A percentile compares a stretch with the other conserved stretches of the same genome.
Conservation (phyloP, 768 basidiomycete species). For the Auriscalpium orientale region DNA sequence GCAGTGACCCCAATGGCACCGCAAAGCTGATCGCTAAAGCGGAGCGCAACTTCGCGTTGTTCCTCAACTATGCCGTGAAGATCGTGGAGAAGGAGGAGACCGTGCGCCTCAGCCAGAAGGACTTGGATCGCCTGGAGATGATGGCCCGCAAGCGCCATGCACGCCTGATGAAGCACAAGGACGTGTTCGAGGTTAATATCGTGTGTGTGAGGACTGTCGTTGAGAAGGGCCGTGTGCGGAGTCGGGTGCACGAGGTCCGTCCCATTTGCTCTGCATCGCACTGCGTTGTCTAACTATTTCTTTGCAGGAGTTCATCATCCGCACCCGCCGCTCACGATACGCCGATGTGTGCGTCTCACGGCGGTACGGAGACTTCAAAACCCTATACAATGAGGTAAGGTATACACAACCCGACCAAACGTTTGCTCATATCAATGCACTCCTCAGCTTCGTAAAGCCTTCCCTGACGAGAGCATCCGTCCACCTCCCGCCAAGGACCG, state of each 20-base stretch:
- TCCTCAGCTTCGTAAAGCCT: slow-evolving; percentile 72
- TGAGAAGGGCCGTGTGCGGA: slow-evolving; percentile 81
- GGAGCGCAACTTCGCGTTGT: slow-evolving; percentile 78
- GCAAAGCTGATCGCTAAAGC: slow-evolving; percentile 67
- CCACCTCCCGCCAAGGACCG: slow-evolving; percentile 87
- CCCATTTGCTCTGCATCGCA: slow-evolving; percentile 2
- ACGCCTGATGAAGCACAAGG: slow-evolving; percentile 36
- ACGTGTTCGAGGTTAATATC: slow-evolving; percentile 84
- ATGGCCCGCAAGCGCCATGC: slow-evolving; percentile 59
- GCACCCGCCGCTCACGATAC: slow-evolving; percentile 66
- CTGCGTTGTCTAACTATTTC: not conserved
- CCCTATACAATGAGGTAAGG: slow-evolving; percentile 74
- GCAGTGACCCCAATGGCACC: slow-evolving; percentile 45
- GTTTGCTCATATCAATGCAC: too few species aligned
- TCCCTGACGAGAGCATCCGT: slow-evolving; percentile 75
- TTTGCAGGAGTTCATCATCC: slow-evolving; percentile 86
- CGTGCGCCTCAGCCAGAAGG: slow-evolving; percentile 79
- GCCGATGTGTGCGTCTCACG: slow-evolving; percentile 84
- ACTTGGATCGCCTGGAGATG: slow-evolving; percentile 71
- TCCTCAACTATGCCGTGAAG: slow-evolving; percentile 78
- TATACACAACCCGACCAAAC: too few species aligned
- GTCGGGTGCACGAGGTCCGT: slow-evolving; percentile 78
- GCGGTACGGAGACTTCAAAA: slow-evolving; percentile 91
- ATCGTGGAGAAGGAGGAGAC: slow-evolving; percentile 82
- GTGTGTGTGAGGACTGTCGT: slow-evolving; percentile 78